Percentiles rank a stretch among this genome's conserved stretches.
Evolutionary conservation across 140 eudicot genomes (phyloP).

Genomic region (Cichorium intybus): DNA sequence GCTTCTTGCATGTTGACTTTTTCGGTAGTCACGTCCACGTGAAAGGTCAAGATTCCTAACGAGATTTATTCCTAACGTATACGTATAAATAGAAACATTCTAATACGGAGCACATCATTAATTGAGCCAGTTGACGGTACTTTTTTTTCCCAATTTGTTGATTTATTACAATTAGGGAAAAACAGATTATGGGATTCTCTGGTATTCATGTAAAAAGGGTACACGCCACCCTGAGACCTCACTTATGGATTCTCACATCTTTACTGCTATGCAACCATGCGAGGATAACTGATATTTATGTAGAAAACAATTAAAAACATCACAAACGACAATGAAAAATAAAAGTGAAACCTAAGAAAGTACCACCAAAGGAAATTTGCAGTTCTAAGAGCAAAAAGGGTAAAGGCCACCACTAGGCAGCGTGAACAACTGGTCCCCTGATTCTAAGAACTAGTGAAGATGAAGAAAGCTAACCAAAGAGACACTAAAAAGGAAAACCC

Average conservation of each 20-base stretch:
- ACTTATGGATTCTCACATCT: background rate
- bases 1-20: constrained; percentile 1
- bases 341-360: constrained; percentile 1
- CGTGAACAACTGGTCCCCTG: background rate
- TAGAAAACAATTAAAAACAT: constrained; percentile 8
- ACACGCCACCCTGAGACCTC: background rate
- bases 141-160: background rate
- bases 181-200: background rate
- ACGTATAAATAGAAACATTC: background rate
- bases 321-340: background rate
- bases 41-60: background rate
- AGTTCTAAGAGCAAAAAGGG: background rate
- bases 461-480: background rate
- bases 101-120: background rate
- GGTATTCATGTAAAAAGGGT: no score
- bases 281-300: background rate
- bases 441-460: background rate
- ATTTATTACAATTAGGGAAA: background rate
- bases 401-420: background rate
- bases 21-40: background rate
- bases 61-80: background rate
- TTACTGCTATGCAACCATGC: background rate
- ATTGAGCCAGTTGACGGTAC: background rate
- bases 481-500: background rate
- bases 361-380: background rate